phyloP scores from a whole-genome alignment of 768 basidiomycete species.

The Mrakia blollopis region DNA sequence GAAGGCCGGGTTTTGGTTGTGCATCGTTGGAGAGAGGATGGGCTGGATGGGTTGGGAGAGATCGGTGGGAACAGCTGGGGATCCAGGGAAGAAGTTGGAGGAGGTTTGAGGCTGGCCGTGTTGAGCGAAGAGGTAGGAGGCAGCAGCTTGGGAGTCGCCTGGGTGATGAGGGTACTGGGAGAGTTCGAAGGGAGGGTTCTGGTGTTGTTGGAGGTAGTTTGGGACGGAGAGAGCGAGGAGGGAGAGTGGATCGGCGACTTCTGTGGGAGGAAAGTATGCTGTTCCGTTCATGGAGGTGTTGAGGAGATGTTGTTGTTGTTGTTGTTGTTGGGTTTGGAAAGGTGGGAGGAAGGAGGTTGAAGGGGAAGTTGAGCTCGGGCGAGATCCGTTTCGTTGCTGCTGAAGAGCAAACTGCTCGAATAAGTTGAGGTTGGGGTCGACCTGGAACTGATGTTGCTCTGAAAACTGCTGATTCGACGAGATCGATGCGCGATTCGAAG shows the following conservation, averaged over 20 bases:
- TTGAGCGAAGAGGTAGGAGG: too few species aligned
- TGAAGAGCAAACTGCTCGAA: neutral
- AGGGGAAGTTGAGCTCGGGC: neutral
- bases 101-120: too few species aligned
- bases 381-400: neutral
- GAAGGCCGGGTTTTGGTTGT: slow-evolving; percentile 10
- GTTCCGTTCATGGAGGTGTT: neutral
- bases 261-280: neutral
- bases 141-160: neutral
- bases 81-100: neutral
- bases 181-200: neutral
- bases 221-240: slow-evolving; percentile 1
- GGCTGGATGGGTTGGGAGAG: too few species aligned
- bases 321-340: neutral
- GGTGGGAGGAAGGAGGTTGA: neutral
- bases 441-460: neutral
- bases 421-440: neutral
- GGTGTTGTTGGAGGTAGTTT: neutral
- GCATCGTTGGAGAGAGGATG: neutral
- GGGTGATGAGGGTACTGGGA: neutral
- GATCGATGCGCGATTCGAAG: neutral
- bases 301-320: neutral
- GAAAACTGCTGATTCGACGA: neutral
- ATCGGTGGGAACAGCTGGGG: neutral
- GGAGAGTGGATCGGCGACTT: neutral